Conservation (phyloP, 2,329 filamentous ascomycete species). For the Sporothrix curviconia region DNA sequence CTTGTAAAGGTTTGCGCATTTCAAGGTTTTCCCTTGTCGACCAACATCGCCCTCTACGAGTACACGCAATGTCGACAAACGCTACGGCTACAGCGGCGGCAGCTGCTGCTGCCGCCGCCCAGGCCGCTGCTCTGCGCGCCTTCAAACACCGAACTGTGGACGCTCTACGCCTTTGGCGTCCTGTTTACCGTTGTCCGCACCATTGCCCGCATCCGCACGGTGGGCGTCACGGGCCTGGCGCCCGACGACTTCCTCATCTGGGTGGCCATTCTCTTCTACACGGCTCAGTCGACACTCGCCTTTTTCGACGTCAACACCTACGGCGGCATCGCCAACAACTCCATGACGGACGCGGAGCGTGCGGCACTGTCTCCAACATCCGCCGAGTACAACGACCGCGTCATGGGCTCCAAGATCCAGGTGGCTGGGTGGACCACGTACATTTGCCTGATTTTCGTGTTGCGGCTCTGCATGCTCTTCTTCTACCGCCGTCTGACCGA, state of each 20-base stretch:
- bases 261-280: slow-evolving; percentile 42
- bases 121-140: slow-evolving; percentile 21
- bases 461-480: slow-evolving; percentile 48
- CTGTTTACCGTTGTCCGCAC: slow-evolving; percentile 30
- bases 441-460: slow-evolving; percentile 42
- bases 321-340: slow-evolving; percentile 46
- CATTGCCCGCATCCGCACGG: slow-evolving; percentile 29
- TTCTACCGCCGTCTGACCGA: slow-evolving; percentile 47
- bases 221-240: slow-evolving; percentile 27
- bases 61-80: neutral
- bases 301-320: slow-evolving; percentile 42
- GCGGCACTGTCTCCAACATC: slow-evolving; percentile 34
- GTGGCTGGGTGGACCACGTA: slow-evolving; percentile 50
- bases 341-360: slow-evolving; percentile 46
- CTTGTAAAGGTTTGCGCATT: too few species aligned
- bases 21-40: too few species aligned
- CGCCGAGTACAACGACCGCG: slow-evolving; percentile 33
- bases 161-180: slow-evolving; percentile 30
- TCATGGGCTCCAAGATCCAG: slow-evolving; percentile 46
- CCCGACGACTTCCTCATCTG: slow-evolving; percentile 32
- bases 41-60: too few species aligned
- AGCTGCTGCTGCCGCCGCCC: slow-evolving; percentile 21
- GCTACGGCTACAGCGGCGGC: slow-evolving; percentile 21
- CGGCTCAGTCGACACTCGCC: slow-evolving; percentile 40
- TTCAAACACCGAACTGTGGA: slow-evolving; percentile 32